Conservation (phyloP, 2,329 filamentous ascomycete genomes). For the Phialocephala sp. region DNA sequence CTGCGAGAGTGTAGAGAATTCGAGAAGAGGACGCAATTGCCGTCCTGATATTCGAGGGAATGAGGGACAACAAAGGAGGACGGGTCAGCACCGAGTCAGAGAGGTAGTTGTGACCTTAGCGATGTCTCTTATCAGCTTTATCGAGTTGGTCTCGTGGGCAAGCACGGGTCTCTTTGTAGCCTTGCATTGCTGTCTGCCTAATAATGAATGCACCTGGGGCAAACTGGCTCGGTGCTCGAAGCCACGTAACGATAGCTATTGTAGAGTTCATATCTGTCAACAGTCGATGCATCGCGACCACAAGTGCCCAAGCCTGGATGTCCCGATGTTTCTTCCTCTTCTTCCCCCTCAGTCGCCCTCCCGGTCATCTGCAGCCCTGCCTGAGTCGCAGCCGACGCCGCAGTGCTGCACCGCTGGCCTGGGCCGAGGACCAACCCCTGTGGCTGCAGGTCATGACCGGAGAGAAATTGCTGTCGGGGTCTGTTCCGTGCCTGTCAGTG, state of each 20-base stretch:
- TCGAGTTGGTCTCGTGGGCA: constrained; percentile 22
- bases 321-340: not conserved
- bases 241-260: constrained; percentile 2
- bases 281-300: not conserved
- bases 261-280: not conserved
- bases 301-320: not conserved
- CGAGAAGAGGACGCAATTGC: constrained; percentile 3
- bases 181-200: constrained; percentile 14
- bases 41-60: constrained; percentile 11
- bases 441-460: not conserved
- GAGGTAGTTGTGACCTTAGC: constrained; percentile 13
- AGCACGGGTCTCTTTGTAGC: constrained; percentile 1
- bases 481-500: not conserved
- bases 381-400: constrained; percentile 7
- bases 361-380: constrained; percentile 21
- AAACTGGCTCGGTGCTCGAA: not conserved
- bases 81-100: constrained; percentile 22
- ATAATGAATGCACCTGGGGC: not conserved
- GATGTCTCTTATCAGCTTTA: constrained; percentile 25
- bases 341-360: not conserved
- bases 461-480: not conserved
- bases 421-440: constrained; percentile 11
- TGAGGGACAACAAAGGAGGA: not conserved
- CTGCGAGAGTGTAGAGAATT: constrained; percentile 7
- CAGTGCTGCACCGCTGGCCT: not conserved